phyloP scores from a whole-genome alignment of 2,329 filamentous ascomycete genomes.

The Clarireedia hainanense region DNA sequence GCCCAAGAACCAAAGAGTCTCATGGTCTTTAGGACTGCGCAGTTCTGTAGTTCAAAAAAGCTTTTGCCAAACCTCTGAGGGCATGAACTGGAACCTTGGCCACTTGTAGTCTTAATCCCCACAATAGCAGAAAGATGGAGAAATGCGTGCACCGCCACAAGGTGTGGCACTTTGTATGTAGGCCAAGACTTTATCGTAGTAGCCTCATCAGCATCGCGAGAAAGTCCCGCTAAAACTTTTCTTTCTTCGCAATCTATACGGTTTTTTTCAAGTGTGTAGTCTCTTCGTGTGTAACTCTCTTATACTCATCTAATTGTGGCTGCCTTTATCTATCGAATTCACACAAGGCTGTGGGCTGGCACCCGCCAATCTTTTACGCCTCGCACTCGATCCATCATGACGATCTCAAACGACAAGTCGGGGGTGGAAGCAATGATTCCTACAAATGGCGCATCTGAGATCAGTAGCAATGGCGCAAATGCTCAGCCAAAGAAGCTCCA shows the following conservation, averaged over 20 bases:
- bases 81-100: no score
- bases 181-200: no score
- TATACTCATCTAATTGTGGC: constrained; percentile 16
- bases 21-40: no score
- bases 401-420: constrained; percentile 11
- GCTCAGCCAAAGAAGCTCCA: constrained; percentile 50
- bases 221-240: background rate
- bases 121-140: no score
- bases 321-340: constrained; percentile 5
- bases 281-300: background rate
- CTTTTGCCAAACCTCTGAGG: no score
- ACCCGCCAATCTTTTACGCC: constrained; percentile 17
- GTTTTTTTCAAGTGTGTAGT: background rate
- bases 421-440: constrained; percentile 7
- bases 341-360: constrained; percentile 25
- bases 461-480: constrained; percentile 1
- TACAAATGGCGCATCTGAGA: background rate
- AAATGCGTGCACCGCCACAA: no score
- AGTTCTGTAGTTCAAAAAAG: no score
- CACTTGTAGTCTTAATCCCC: no score
- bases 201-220: no score
- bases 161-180: no score
- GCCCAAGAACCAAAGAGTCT: no score
- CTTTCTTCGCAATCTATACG: background rate
- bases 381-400: constrained; percentile 15